A percentile compares a stretch with the other conserved stretches of the same genome.
Evolutionary conservation across 208 protist genomes (phyloP).

Genomic region (Leishmania braziliensis): DNA sequence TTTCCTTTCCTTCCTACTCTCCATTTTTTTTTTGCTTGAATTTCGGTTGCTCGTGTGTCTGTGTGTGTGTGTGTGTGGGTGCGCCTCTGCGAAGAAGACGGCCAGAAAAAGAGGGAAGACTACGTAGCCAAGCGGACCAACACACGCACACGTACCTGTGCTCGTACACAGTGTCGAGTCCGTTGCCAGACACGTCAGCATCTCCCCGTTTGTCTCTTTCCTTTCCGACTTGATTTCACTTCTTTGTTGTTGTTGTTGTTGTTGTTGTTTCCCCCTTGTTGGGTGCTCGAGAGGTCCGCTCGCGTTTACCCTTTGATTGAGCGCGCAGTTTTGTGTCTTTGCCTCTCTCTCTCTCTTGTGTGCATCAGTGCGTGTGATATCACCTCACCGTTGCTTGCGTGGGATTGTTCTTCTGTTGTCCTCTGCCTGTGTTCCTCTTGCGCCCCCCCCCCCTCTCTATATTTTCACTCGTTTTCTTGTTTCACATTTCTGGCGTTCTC

Average conservation of each 20-base stretch:
- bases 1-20: not conserved
- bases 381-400: not conserved
- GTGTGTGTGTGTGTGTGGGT: slow-evolving; percentile 14
- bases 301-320: not conserved
- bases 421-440: not conserved
- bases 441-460: not conserved
- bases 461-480: not conserved
- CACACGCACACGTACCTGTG: not conserved
- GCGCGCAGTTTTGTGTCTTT: not conserved
- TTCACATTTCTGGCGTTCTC: not conserved
- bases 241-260: not conserved
- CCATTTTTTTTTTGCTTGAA: not conserved
- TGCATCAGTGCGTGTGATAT: not conserved
- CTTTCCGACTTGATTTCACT: not conserved
- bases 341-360: not conserved
- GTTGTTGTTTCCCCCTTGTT: not conserved
- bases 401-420: not conserved
- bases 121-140: not conserved
- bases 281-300: not conserved
- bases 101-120: not conserved
- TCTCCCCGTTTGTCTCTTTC: not conserved
- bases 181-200: not conserved
- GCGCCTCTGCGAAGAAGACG: not conserved
- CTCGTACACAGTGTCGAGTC: not conserved
- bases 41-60: not conserved